phyloP scores from a whole-genome alignment of 192 early-diverging fungal species.

The Glomus cerebriforme region DNA sequence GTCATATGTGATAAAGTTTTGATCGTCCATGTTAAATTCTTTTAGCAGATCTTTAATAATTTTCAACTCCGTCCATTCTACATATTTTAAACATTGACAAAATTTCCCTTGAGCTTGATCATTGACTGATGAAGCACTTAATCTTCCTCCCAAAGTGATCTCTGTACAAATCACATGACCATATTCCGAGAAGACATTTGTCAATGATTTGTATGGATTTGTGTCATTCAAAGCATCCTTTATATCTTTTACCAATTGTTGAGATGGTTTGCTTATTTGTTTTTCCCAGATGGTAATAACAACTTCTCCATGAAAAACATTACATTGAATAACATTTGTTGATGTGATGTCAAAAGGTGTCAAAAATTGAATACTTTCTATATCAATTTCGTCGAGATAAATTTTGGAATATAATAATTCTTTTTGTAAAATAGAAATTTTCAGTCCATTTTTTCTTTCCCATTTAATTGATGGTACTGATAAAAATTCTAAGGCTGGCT shows the following conservation, averaged over 20 bases:
- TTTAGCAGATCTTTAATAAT: background rate
- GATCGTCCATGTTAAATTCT: background rate
- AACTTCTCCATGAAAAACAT: background rate
- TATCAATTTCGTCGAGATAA: background rate
- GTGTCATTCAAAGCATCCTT: background rate
- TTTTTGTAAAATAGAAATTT: background rate
- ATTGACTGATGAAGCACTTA: background rate
- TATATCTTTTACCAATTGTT: background rate
- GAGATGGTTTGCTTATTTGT: background rate
- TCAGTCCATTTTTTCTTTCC: background rate
- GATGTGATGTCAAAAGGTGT: background rate
- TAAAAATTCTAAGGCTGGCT: background rate
- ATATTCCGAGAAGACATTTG: background rate
- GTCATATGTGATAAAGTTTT: background rate
- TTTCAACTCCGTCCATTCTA: background rate
- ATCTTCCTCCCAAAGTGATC: background rate
- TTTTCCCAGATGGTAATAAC: background rate
- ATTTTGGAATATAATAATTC: background rate
- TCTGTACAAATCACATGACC: background rate
- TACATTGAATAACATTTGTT: background rate
- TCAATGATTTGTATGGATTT: background rate
- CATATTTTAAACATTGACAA: background rate
- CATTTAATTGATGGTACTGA: background rate
- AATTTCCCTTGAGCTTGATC: background rate
- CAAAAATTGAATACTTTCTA: background rate